Conservation (phyloP, 2,329 filamentous ascomycete genomes). For the Karstenula rhodostoma region DNA sequence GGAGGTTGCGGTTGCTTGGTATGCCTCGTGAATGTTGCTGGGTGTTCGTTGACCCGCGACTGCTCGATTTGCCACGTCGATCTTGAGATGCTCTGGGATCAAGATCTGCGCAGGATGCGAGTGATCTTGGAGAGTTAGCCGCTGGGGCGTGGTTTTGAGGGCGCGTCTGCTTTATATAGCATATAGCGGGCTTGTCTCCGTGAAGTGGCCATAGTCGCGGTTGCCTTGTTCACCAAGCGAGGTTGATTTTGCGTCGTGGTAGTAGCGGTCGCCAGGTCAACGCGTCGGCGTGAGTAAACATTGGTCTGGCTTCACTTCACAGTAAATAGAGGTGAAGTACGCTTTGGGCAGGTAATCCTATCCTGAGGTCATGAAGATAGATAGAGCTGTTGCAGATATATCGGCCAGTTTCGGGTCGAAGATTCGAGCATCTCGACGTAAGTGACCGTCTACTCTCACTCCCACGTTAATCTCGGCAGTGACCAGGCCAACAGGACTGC, state of each 20-base stretch:
- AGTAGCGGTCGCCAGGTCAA: not conserved
- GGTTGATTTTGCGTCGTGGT: not conserved
- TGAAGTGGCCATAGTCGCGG: not conserved
- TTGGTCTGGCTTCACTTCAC: not conserved
- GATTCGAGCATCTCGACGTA: too few relatives aligned
- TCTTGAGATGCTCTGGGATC: not conserved
- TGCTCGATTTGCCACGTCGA: not conserved
- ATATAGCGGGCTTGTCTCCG: not conserved
- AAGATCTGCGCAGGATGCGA: not conserved
- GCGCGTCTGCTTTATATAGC: not conserved
- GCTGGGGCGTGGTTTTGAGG: not conserved
- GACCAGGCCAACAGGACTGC: too few relatives aligned
- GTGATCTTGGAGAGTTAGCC: not conserved
- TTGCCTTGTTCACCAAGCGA: not conserved
- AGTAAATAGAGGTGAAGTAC: too few relatives aligned
- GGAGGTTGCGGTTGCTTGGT: not conserved
- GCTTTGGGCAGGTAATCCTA: too few relatives aligned
- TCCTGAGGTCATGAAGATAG: too few relatives aligned
- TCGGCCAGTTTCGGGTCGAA: too few relatives aligned
- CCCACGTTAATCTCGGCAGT: too few relatives aligned
- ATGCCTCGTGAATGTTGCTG: not conserved
- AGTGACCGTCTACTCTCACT: too few relatives aligned
- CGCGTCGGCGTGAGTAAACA: not conserved
- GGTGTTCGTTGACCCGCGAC: not conserved
- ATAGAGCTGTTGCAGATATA: too few relatives aligned